Evolutionary conservation across 2,329 filamentous ascomycete species (phyloP), one percentile per base, ranked within the genome.

Genomic region (Cladosporium halotolerans): DNA sequence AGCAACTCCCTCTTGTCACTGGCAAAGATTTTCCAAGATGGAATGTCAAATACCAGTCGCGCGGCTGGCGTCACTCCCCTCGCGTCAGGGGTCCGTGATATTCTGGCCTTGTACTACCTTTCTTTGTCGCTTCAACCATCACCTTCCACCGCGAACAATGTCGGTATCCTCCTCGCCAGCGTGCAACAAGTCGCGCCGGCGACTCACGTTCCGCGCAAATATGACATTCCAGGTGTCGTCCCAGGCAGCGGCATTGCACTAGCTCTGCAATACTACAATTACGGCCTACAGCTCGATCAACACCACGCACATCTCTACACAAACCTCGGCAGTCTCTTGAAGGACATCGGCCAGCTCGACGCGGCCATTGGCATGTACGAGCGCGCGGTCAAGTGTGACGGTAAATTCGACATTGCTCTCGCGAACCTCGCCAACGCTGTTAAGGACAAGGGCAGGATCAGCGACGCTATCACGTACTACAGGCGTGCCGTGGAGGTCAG

Each of bases 291-390:
- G 43, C 78, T 99, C 8, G 93, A 99, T 66, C 78, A 84, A 3
- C 85, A 88, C 55, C 93, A 99, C 70, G 93, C 95, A 9, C 93
- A 99, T 70, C 80, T 99, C 1, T 96, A 96, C 70, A 99, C 93
- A 1, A 99, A 99, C 60, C 78, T 99, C 2, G 93, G 93, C 8
- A 97, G 93, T 66, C 74, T 99, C 31, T 78, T 99, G 41, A 99
- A 99, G 66, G 93, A 99, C 62, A 93, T 97, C 60, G 93, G 93
- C 0, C 92, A 97, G 62, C 78, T 99, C 11, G 85, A 90, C 60
- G 81, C 89, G 45, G 93, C 93, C 0, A 96, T 99, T 62, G 84
- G 86, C 59, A 97, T 99, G 92, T 99, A 99, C 66, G 90, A 97
- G 71, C 85, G 89, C 60, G 93, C 93, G 9, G 93, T 99, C 11